Evolutionary conservation across 75 land plant species (phyloP), one percentile per base, ranked within the genome.

Genomic region (Selaginella tamariscina): DNA sequence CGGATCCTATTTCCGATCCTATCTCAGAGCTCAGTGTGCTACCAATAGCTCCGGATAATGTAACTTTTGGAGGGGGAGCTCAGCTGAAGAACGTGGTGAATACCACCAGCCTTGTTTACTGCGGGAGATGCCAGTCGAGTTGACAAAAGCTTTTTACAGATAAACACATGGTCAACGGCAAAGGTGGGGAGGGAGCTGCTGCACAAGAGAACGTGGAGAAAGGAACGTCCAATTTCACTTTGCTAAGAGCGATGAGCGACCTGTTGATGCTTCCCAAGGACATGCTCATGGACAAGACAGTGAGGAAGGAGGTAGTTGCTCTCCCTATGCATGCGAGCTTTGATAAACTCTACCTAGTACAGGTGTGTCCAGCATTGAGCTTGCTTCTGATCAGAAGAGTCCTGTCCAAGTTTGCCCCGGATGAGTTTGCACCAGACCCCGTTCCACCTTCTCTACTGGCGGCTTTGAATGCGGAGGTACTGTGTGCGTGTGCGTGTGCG

Each of bases 1-100:
- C 98, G 18, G 98, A 94, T 79, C 98, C 98, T 28, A 70, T 94
- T 23, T 91, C 96, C 30, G 98, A 94, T 79, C 98, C 98, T 0
- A 85, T 94, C 31, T 73, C 77, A 30, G 88, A 94, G 66, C 63
- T 82, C 26, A 83, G 78, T 55, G 98, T 87, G 70, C 82, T 94
- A 57, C 98, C 98, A 27, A 94, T 94, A 68, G 85, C 86, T 13
- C 81, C 80, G 56, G 96, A 86, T 13, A 73, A 82, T 39, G 77
- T 94, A 68, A 89, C 88, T 57, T 94, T 94, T 75, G 96, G 96
- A 33, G 79, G 83, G 64, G 98, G 98, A 2, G 96, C 98, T 21
- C 96, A 89, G 32, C 85, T 94, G 11, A 94, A 94, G 72, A 87
- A 90, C 77, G 86, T 88, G 65, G 98, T 94, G 84, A 5, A n/a